phyloP scores from a whole-genome alignment of 768 basidiomycete genomes.

The Peribolospora kevripleyi region DNA sequence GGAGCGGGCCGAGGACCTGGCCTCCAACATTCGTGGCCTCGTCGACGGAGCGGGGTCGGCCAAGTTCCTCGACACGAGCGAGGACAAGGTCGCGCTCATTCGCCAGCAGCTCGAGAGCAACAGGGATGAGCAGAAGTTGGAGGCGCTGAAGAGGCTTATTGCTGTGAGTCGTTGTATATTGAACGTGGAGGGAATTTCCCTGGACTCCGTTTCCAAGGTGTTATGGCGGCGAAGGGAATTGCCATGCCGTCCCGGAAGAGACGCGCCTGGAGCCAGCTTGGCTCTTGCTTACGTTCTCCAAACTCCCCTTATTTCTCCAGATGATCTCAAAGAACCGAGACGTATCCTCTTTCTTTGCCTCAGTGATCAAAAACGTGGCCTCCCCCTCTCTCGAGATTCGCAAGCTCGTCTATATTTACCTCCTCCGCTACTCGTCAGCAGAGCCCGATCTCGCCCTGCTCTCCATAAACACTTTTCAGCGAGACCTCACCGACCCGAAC shows the following conservation, averaged over 20 bases:
- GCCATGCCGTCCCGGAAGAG: no score
- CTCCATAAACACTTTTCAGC: conserved; percentile 96
- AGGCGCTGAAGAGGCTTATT: conserved; percentile 83
- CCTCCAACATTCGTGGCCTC: no score
- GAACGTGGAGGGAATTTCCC: neutral
- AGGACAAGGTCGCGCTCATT: conserved; percentile 65
- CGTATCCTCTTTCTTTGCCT: conserved; percentile 80
- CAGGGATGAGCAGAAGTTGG: conserved; percentile 70
- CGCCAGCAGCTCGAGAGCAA: conserved; percentile 65
- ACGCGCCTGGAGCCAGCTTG: no score
- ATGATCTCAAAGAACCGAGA: conserved; percentile 79
- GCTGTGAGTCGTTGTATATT: conserved; percentile 37
- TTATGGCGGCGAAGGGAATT: neutral
- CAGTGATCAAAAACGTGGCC: conserved; percentile 84
- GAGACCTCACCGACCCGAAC: conserved; percentile 72
- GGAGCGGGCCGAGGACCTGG: no score
- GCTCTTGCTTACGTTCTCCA: neutral
- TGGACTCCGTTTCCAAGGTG: neutral
- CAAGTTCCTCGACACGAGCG: conserved; percentile 22
- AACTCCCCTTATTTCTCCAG: conserved; percentile 22
- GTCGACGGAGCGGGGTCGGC: conserved; percentile 10
- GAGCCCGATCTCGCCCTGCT: conserved; percentile 87
- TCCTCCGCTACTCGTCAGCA: conserved; percentile 71
- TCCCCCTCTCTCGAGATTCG: conserved; percentile 77
- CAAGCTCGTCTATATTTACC: conserved; percentile 93